Evolutionary conservation across 148 eudicot genomes (phyloP).

Genomic region (Euryodendron excelsum): DNA sequence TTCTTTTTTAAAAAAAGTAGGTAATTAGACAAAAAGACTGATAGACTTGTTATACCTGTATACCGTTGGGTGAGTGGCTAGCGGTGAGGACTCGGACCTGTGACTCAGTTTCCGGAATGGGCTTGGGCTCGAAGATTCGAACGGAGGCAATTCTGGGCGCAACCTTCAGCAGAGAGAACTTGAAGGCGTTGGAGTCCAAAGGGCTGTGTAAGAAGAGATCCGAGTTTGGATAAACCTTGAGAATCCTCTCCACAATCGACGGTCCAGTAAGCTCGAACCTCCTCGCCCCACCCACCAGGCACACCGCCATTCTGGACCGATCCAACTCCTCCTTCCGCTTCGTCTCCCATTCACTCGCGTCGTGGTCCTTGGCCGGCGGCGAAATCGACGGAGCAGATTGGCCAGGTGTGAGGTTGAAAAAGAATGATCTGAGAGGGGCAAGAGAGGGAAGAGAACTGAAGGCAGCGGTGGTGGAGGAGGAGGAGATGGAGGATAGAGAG

Average conservation of each 20-base stretch:
- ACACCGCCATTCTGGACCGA: conserved; percentile 71
- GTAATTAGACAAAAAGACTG: no score
- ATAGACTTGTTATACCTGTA: conserved; percentile 78
- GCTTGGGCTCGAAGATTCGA: conserved; percentile 48
- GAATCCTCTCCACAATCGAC: conserved; percentile 57
- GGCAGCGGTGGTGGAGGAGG: no score
- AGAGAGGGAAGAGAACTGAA: conserved; percentile 20
- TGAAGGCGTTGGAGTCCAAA: conserved; percentile 56
- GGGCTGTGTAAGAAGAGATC: conserved; percentile 82
- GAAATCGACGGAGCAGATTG: background rate
- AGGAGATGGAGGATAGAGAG: conserved; percentile 23
- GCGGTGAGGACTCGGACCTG: conserved; percentile 70
- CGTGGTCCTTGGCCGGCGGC: background rate
- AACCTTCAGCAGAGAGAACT: conserved; percentile 49
- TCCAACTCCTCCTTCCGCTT: conserved; percentile 32
- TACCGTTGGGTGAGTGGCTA: conserved; percentile 79
- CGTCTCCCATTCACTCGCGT: background rate
- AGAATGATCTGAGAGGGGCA: conserved; percentile 15
- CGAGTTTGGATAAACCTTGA: conserved; percentile 49
- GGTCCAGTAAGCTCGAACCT: conserved; percentile 91
- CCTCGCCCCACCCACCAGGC: conserved; percentile 88
- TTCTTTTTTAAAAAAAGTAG: background rate
- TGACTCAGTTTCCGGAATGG: conserved; percentile 56
- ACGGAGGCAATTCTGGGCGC: conserved; percentile 54
- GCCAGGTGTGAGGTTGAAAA: background rate